Evolutionary conservation across 2,329 filamentous ascomycete species (phyloP), one percentile per base, ranked within the genome.

Genomic region (Coniochaeta ligniaria): DNA sequence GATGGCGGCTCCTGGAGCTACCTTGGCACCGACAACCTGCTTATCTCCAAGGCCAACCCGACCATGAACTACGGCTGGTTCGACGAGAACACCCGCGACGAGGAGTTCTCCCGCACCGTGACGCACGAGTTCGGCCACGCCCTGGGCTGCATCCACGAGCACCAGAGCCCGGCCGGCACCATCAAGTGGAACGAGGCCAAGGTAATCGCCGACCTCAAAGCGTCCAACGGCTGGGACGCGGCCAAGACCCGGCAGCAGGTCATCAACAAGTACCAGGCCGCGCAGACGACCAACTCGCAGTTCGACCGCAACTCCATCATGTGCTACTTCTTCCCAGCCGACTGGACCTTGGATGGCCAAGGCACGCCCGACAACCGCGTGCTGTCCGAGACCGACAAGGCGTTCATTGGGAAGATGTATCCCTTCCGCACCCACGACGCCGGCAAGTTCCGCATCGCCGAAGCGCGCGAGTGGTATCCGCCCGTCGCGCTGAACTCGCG

Each of bases 111-210:
- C 11, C 58, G 66, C 12, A 61, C 63, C 6, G 60, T 66, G 14
- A 58, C 66, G 14, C 69, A 71, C 61, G 68, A 71, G 60, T 71
- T 71, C 33, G 69, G 69, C 26, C 69, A 71, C 50, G 69, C 67
- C 3, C 57, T 67, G 22, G 68, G 68, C 38, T 69, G 66, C 57
- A 59, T 67, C 28, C 69, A 71, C 60, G 67, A 71, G 64, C 69
- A 70, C 59, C 59, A 64, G 36, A 64, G 61, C 8, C 68, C 68
- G 2, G 62, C 63, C 11, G 63, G 60, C 8, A 45, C 35, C 12
- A 67, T 70, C 59, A 59, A 58, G 14, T 71, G 69, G 69, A 66
- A 67, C 54, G 62, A 64, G 60, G n/a, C 61, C 1, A 60, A 50
- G 12, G 66, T 69, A 1, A 64, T 67, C 50, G 61, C 60, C 3